Conservation (phyloP, 257 asterid genomes). For the Solanum rostratum region DNA sequence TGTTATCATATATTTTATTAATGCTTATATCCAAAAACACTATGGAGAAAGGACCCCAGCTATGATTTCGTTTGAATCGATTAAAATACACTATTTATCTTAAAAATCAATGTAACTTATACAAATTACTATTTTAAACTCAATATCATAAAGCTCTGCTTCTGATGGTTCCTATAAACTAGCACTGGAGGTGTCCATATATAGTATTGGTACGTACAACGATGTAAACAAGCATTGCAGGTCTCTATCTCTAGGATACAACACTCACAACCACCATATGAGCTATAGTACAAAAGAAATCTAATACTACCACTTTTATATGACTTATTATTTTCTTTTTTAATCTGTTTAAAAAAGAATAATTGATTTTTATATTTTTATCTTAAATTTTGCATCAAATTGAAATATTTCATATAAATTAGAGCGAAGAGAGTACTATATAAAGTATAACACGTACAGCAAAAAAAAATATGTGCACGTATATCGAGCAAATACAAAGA, state of each 20-base stretch:
- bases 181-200: not conserved
- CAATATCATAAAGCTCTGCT: not conserved
- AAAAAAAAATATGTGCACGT: not conserved
- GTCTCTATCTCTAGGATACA: not conserved
- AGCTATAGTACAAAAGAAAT: conserved; percentile 6
- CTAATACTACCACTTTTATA: not conserved
- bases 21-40: not conserved
- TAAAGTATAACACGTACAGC: not conserved
- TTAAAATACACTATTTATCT: not conserved
- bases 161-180: not conserved
- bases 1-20: not conserved
- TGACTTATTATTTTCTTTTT: no score
- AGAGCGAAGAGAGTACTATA: no score
- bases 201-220: not conserved
- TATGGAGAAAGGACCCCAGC: not conserved
- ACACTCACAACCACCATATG: not conserved
- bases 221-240: not conserved
- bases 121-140: not conserved
- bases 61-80: not conserved
- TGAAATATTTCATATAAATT: no score
- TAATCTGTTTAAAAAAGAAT: no score
- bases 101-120: not conserved
- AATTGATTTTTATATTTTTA: no score
- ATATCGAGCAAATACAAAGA: not conserved
- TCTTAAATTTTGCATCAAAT: no score